Evolutionary conservation across 2,329 filamentous ascomycete genomes (phyloP), one percentile per base, ranked within the genome.

Genomic region (Microsporum audouinii): DNA sequence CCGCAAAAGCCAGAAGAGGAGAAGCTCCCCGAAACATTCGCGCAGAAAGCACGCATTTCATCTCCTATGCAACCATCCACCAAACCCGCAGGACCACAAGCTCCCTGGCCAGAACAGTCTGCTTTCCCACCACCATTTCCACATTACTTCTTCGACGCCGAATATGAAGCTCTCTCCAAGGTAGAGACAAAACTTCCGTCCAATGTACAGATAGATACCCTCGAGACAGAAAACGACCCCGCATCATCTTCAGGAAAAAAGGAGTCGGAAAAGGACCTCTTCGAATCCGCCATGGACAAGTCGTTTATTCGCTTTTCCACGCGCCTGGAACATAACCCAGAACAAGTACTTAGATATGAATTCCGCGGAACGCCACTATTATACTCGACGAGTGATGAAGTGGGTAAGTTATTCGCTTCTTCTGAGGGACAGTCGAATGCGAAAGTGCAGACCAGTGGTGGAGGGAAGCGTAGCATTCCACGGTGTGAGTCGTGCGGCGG

Each of bases 261-360:
- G 61, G 73, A 62, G 64, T 73, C 58, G 71, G 73, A 29, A 29
- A 84, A 89, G 66, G 88, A 90, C 71, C 84, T 85, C 1, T 90
- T 89, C 66, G 89, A 92, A 74, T 88, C 84, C 3, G 77, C 78
- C 57, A 84, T 91, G 77, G 88, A 94, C 73, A 84, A 82, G 49
- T 81, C 85, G 0, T 94, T 94, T 71, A 86, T 91, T 67, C 86
- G 86, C 68, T 94, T 94, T 70, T 89, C 89, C 0, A 88, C 89
- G 71, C 80, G 88, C 2, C 78, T 91, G 29, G 82, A 82, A 1
- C 88, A 92, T 74, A 94, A 92, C 74, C 88, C 89, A 0, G 88
- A 91, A 63, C 89, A 94, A 72, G 84, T 87, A 3, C 85, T 94
- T 59, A 83, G 89, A 36, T 94, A 94, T 71, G 88, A 94, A 72